Conservation (phyloP, 192 early-diverging fungal species). For the Coemansia sp. region DNA sequence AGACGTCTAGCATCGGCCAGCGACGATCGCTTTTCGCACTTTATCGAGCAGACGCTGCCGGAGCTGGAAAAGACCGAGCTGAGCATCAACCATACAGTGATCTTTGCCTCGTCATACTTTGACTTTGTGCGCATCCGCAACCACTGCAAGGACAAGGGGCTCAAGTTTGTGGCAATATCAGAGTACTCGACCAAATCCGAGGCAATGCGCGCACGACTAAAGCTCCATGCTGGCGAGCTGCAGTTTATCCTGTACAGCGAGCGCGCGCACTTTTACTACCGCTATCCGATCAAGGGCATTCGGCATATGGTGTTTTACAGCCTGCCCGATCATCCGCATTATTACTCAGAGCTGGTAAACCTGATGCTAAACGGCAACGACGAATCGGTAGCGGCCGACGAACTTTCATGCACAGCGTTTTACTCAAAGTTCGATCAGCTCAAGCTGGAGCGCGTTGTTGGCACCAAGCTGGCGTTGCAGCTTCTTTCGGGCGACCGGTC, state of each 20-base stretch:
- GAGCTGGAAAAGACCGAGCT: conserved; percentile 53
- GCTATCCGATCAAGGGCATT: conserved; percentile 78
- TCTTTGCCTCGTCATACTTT: conserved; percentile 93
- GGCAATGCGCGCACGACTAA: conserved; percentile 68
- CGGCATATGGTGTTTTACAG: conserved; percentile 86
- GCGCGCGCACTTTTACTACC: conserved; percentile 93
- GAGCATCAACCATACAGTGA: conserved; percentile 57
- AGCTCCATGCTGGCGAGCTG: conserved; percentile 77
- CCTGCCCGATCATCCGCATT: conserved; percentile 78
- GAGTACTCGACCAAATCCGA: conserved; percentile 86
- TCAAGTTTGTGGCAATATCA: conserved; percentile 71
- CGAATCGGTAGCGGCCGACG: conserved; percentile 43
- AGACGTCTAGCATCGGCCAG: conserved; percentile 57
- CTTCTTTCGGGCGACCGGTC: conserved; percentile 66
- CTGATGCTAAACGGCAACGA: conserved; percentile 51
- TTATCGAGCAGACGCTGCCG: conserved; percentile 62
- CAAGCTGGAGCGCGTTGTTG: conserved; percentile 86
- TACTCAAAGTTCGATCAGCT: conserved; percentile 82
- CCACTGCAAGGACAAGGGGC: conserved; percentile 70
- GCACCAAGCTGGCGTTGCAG: conserved; percentile 64
- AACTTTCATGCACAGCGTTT: conserved; percentile 60
- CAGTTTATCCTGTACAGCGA: conserved; percentile 84
- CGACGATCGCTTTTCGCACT: conserved; percentile 82
- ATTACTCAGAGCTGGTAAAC: conserved; percentile 89
- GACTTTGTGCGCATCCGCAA: conserved; percentile 95